Conservation (phyloP, 2,329 filamentous ascomycete genomes). For the Aspergillus pseudoglaucus region DNA sequence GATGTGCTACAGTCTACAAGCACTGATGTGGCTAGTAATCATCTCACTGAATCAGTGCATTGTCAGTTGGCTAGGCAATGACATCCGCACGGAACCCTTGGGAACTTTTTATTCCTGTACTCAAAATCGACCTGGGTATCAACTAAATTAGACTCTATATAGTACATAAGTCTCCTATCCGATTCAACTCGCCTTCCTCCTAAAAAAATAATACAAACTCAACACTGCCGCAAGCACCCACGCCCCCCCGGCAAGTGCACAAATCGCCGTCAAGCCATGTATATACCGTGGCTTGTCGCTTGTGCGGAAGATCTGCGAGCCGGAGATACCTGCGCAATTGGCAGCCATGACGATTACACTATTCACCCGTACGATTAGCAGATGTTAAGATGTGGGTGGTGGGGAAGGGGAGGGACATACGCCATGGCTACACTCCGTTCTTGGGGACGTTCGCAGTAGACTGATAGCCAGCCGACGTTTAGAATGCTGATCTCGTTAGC, state of each 20-base stretch:
- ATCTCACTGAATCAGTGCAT: no score
- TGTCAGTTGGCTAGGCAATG: no score
- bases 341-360: constrained; percentile 52
- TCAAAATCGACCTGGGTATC: no score
- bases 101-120: no score
- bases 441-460: constrained; percentile 51
- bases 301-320: constrained; percentile 52
- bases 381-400: background rate
- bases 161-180: no score
- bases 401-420: constrained; percentile 24
- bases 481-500: constrained; percentile 27
- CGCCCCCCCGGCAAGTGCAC: constrained; percentile 17
- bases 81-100: no score
- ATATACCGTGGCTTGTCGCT: constrained; percentile 20
- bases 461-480: constrained; percentile 56
- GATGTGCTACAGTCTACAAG: no score
- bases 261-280: constrained; percentile 21
- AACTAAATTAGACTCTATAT: no score
- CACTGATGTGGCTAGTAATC: no score
- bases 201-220: constrained; percentile 17
- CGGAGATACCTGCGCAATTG: constrained; percentile 56
- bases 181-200: no score
- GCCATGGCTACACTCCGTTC: constrained; percentile 56
- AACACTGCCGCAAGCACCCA: constrained; percentile 15
- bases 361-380: background rate